A percentile compares a stretch with the other conserved stretches of the same genome.
These are phyloP conservation scores for Ophiostoma sp. DNA, from an alignment of 2,329 filamentous ascomycete genomes.

Conservation along the genomic window DNA sequence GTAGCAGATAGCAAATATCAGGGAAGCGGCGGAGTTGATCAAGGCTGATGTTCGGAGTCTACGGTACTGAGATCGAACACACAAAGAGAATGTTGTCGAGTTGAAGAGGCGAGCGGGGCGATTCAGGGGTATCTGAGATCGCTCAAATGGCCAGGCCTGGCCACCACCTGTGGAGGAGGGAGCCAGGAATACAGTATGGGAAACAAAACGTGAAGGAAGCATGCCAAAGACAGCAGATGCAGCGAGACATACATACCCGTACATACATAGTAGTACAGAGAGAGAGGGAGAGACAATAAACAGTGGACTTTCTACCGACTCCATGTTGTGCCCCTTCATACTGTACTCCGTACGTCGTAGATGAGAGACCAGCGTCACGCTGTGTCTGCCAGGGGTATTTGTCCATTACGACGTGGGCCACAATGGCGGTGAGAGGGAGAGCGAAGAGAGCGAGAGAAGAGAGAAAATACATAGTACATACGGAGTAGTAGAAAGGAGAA, in stretches of 20 bases:
- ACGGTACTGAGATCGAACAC: neutral
- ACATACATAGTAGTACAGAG: no score
- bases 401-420: neutral
- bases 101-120: neutral
- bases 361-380: neutral
- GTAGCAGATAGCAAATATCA: neutral
- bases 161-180: neutral
- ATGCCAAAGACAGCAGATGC: neutral
- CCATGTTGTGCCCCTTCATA: neutral
- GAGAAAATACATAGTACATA: neutral
- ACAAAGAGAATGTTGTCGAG: neutral
- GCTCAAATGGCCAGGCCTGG: neutral
- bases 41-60: neutral
- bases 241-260: no score
- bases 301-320: neutral
- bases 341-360: no score
- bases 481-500: no score
- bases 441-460: neutral
- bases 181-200: neutral
- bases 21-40: slow-evolving; percentile 7
- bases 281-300: neutral
- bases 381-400: neutral
- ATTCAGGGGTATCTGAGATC: neutral
- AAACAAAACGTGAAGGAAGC: neutral
- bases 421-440: neutral